Evolutionary conservation across 2,329 filamentous ascomycete species (phyloP).

Genomic region (Aspergillus ochraceus): DNA sequence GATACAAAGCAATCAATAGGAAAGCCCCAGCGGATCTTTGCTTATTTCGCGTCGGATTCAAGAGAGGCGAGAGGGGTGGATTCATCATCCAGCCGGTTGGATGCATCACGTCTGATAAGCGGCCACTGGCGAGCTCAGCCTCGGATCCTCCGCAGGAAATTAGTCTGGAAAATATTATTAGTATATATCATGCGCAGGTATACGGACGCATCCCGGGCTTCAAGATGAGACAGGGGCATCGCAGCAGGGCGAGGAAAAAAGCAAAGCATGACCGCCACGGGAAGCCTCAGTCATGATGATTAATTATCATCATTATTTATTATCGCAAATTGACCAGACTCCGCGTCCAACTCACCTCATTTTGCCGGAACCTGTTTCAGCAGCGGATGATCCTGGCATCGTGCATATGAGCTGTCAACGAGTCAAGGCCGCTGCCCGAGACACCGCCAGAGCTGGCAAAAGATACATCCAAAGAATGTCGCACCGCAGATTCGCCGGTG

Average conservation of each 20-base stretch:
- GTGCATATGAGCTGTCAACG: background rate
- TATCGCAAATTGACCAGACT: background rate
- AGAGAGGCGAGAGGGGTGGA: background rate
- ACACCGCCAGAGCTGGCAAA: slow-evolving; percentile 1
- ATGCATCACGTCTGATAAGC: background rate
- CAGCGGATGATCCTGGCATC: background rate
- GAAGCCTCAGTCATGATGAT: background rate
- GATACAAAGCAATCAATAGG: background rate
- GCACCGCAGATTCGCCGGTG: slow-evolving; percentile 3
- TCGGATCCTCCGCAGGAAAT: background rate
- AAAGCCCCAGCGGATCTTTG: background rate
- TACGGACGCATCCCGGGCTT: background rate
- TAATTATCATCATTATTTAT: background rate
- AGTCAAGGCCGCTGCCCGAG: slow-evolving; percentile 1
- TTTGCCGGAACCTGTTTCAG: background rate
- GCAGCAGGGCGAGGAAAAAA: background rate
- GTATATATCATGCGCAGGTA: background rate
- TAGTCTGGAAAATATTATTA: background rate
- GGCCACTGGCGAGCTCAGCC: background rate
- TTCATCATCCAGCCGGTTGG: background rate
- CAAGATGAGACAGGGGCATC: background rate
- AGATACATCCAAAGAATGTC: slow-evolving; percentile 5
- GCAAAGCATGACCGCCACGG: background rate
- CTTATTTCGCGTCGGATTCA: background rate
- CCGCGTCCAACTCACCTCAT: background rate